phyloP scores from a whole-genome alignment of 192 early-diverging fungal genomes.

The Chytriomyces sp. region DNA sequence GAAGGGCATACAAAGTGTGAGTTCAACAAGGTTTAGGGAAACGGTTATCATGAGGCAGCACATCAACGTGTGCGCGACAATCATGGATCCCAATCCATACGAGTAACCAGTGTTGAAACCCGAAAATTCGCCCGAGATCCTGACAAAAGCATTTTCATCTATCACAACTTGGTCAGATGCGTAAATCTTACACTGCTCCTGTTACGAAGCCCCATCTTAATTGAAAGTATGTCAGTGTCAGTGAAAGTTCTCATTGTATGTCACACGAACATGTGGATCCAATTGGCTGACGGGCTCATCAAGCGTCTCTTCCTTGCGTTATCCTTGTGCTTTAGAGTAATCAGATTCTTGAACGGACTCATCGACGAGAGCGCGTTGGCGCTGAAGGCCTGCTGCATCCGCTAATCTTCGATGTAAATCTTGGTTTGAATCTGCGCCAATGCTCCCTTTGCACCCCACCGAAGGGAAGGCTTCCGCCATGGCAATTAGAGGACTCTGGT shows the following conservation, averaged over 20 bases:
- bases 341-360: background rate
- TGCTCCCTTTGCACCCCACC: too few species aligned
- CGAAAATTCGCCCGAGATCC: conserved; percentile 32
- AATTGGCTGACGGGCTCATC: conserved; percentile 7
- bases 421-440: too few species aligned
- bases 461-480: too few species aligned
- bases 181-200: background rate
- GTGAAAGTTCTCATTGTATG: background rate
- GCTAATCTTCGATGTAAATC: too few species aligned
- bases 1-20: conserved; percentile 15
- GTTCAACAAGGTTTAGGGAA: conserved; percentile 10
- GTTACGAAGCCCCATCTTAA: background rate
- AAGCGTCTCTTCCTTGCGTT: background rate
- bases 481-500: too few species aligned
- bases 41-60: conserved; percentile 2
- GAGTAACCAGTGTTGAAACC: conserved; percentile 30
- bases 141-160: background rate
- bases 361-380: too few species aligned
- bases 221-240: background rate
- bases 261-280: background rate
- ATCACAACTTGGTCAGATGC: background rate
- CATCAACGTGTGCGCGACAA: conserved; percentile 23
- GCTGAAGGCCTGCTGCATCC: too few species aligned
- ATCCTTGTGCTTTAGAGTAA: background rate
- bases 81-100: conserved; percentile 32